A percentile compares a stretch with the other conserved stretches of the same genome.
These are phyloP conservation scores for Linum tenue DNA, from an alignment of 345 rosid species.

Conservation along the genomic window DNA sequence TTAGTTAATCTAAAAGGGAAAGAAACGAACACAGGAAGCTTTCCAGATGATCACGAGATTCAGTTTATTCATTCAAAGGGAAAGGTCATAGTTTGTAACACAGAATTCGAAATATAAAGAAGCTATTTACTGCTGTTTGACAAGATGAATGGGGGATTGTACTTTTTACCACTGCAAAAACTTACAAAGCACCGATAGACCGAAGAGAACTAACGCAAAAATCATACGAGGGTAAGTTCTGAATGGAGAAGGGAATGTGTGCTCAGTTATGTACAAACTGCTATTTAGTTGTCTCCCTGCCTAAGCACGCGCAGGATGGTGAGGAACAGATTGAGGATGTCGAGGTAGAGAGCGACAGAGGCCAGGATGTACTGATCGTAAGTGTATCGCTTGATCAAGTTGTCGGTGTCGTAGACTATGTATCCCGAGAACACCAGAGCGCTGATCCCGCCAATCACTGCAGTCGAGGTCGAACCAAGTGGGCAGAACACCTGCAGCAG, in stretches of 20 bases:
- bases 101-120: too few species aligned
- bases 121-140: too few species aligned
- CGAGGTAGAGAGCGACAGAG: conserved; percentile 77
- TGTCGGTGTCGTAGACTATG: conserved; percentile 80
- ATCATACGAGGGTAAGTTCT: too few species aligned
- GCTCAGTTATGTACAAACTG: conserved; percentile 2
- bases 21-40: too few species aligned
- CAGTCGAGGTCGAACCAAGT: conserved; percentile 66
- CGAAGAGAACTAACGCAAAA: too few species aligned
- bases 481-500: conserved; percentile 70
- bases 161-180: too few species aligned
- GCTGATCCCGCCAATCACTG: conserved; percentile 68
- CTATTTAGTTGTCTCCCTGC: conserved; percentile 41
- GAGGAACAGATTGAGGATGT: conserved; percentile 81
- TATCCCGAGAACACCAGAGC: conserved; percentile 90
- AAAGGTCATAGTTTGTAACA: too few species aligned
- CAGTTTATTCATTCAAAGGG: too few species aligned
- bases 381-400: conserved; percentile 85
- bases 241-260: too few species aligned
- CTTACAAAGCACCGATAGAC: too few species aligned
- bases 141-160: conserved; percentile 21
- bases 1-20: too few species aligned
- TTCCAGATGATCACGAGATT: too few species aligned
- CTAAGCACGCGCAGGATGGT: conserved; percentile 74
- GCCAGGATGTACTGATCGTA: conserved; percentile 93